These are phyloP conservation scores for Cryptosporidium meleagridis DNA, from an alignment of 169 alveolate species.

Conservation along the genomic window DNA sequence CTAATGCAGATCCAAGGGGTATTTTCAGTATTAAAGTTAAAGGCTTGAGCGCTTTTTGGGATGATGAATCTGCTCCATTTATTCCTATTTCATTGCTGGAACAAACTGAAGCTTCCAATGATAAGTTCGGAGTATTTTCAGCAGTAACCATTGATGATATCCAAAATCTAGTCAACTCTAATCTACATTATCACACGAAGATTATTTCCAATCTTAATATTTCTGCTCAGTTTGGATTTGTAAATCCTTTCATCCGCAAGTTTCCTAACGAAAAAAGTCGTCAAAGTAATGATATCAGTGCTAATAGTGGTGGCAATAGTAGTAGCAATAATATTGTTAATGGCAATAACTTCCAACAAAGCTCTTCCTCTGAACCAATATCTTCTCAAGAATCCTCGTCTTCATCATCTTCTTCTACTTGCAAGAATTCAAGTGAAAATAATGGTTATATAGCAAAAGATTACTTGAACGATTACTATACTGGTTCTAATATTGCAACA, in stretches of 20 bases:
- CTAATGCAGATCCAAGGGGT: conserved; percentile 48
- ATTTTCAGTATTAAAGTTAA: conserved; percentile 48
- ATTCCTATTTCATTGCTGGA: conserved; percentile 64
- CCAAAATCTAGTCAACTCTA: conserved; percentile 50
- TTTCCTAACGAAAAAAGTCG: neutral
- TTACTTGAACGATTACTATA: conserved; percentile 15
- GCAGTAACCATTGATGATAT: conserved; percentile 72
- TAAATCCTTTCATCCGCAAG: conserved; percentile 31
- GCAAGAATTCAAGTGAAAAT: neutral
- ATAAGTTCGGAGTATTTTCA: conserved; percentile 63
- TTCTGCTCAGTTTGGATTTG: conserved; percentile 72
- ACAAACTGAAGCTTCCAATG: conserved; percentile 59
- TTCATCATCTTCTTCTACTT: neutral
- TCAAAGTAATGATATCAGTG: neutral
- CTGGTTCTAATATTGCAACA: conserved; percentile 50
- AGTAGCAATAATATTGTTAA: no score
- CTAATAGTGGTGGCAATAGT: no score
- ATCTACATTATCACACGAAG: conserved; percentile 46
- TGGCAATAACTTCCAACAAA: neutral
- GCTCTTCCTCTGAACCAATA: neutral
- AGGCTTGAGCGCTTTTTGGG: conserved; percentile 52
- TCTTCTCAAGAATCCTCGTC: neutral
- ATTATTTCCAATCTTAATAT: conserved; percentile 44
- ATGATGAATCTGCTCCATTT: conserved; percentile 74
- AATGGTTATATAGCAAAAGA: neutral